Percentiles rank a stretch among this genome's conserved stretches.
Conservation (phyloP, 305 asterid species). For the Fraxinus sp. region DNA sequence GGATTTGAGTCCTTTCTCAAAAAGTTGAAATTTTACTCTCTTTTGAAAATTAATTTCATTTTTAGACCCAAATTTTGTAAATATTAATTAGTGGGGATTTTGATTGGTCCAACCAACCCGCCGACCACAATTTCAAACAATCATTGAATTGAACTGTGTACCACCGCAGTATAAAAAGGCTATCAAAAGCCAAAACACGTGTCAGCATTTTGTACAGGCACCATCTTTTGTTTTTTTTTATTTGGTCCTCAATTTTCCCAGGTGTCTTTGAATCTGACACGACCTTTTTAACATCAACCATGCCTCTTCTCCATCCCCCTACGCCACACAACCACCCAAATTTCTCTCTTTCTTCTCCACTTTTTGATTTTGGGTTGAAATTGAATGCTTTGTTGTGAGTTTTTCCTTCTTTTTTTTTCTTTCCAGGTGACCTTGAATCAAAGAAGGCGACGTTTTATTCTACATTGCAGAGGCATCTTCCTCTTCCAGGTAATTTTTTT, state of each 20-base stretch:
- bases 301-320: background rate
- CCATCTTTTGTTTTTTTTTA: no score
- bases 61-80: background rate
- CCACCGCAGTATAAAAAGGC: background rate
- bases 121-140: background rate
- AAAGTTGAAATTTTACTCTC: background rate
- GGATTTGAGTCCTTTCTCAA: background rate
- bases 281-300: background rate
- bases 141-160: background rate
- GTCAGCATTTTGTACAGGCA: background rate
- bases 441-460: background rate
- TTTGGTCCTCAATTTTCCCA: background rate
- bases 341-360: background rate
- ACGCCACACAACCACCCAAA: background rate
- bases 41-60: background rate
- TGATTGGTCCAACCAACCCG: background rate
- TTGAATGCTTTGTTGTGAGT: background rate
- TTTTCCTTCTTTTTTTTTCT: background rate
- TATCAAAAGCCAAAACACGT: background rate
- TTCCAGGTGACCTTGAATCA: background rate
- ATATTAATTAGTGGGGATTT: background rate
- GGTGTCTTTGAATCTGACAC: background rate
- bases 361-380: background rate
- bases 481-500: background rate
- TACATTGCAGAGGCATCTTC: background rate